Base-by-base conservation (phyloP, 306 rosid species). In the Quercus cerris region DNA sequence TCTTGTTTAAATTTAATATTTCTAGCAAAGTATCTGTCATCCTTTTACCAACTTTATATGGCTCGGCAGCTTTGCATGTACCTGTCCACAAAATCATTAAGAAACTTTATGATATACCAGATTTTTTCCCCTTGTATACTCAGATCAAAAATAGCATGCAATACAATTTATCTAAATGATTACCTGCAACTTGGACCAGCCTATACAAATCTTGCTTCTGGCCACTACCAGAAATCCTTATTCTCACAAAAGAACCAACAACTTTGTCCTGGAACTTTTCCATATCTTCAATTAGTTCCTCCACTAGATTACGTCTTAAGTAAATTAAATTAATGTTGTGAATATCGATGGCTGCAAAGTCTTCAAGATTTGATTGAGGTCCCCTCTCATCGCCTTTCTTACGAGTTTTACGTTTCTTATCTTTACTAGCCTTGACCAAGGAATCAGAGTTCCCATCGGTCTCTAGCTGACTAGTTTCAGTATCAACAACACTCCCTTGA, bases 201-300 rank as follows among this genome's bases (percentile, higher is more conserved):
- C 99, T 90, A 86, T 96, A 96, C 88, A 96, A 90, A 83, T 96
- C 99, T 81, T 96, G 99, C 90, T 96, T 96, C 87, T 96, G 99
- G 85, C 88, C 90, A 90, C 87, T 89, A 83, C 98, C 98, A 38
- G 97, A 93, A 81, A 96, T 96, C 87, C 99, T 91, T 88, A 96
- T 96, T 89, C 99, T 91, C 84, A 88, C 98, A 90, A 96, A 96
- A 46, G 92, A 79, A 74, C 97, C 97, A 86, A 85, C 97, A 85
- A 73, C 98, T 70, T 84, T 93, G 71, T 90, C 96, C 54, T 86
- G 89, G 80, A 96, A 90, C 78, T 85, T 92, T 57, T 89, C 99
- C 57, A 81, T 57, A 63, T 96, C 93, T 71, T 96, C 99, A 67
- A 96, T 85, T 51, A 96, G 85, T 75, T 96, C 97, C 83, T 96